Evolutionary conservation across 805 yeast genomes (phyloP), one percentile per base, ranked within the genome.

Genomic region (Ogataea sp.): DNA sequence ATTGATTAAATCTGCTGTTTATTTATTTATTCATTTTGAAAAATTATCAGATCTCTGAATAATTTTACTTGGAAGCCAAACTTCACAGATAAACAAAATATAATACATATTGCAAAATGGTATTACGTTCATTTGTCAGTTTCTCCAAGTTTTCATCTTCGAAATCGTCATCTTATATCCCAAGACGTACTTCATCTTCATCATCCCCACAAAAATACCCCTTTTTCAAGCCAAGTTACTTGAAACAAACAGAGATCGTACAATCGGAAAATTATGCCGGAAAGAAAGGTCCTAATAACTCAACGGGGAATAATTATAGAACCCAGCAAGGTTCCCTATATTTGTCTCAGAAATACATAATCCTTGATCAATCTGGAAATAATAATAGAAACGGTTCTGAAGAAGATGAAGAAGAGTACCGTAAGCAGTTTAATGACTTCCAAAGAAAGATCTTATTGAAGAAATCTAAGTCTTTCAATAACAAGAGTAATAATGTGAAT

Each of bases 161-260:
- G 11, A 37, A 46, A 7, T 43, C 49, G n/a, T 38, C 47, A 9
- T 32, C 47, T 7, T 47, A 39, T 7, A 42, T 46, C 17, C 40
- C 46, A 23, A 46, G 45, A 33, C 44, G 43, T 25, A 43, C 39
- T 6, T 47, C 45, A 11, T 34, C 40, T 6, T 31, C 46, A 3
- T 36, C 45, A 13, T 35, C 46, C 21, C 34, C 46, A 3, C 20
- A 20, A 16, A 34, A 34, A 5, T 62, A 56, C 29, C 59, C 62
- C 14, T 61, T 62, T 44, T 62, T 62, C 48, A 52, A 56, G 18
- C 67, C 67, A 4, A 55, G 61, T 8, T 62, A 62, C 43, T 43
- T 49, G 15, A 46, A 49, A 11, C 58, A 58, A 25, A 49, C 50
- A 24, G 63, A 57, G 16, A 27, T 62, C 15, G 40, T 47, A 4